Percentiles rank a stretch among this genome's conserved stretches.
phyloP scores from a whole-genome alignment of 176 grass and related monocot genomes.

The Oryza australiensis region DNA sequence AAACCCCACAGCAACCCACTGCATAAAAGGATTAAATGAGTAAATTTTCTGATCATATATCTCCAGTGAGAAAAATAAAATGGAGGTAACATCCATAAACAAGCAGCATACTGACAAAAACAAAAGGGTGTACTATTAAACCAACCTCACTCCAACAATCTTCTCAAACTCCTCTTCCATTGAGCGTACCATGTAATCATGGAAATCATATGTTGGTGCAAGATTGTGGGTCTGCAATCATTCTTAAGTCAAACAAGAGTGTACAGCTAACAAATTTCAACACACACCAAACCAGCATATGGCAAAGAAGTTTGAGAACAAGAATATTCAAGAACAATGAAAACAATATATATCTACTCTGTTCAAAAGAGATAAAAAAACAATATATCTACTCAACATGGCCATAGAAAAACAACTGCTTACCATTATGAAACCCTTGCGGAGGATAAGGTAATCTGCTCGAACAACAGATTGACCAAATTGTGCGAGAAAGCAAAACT shows the following conservation, averaged over 20 bases:
- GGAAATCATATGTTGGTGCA: conserved; percentile 77
- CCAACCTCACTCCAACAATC: conserved; percentile 97
- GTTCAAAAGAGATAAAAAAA: background rate
- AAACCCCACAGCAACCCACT: conserved; percentile 94
- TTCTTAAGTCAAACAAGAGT: conserved; percentile 32
- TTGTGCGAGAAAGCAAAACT: conserved; percentile 92
- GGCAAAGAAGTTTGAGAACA: background rate
- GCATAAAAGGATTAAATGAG: conserved; percentile 28
- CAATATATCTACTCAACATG: background rate
- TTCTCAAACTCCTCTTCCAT: conserved; percentile 98
- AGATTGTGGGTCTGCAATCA: conserved; percentile 89
- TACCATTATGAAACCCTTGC: conserved; percentile 95
- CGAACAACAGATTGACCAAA: conserved; percentile 94
- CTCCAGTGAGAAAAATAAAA: background rate
- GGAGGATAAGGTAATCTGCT: conserved; percentile 93
- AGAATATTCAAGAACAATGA: conserved; percentile 8
- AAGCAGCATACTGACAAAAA: background rate
- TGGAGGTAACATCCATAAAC: background rate
- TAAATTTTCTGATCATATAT: conserved; percentile 26
- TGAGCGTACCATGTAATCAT: conserved; percentile 93
- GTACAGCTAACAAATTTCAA: background rate
- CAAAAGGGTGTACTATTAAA: background rate
- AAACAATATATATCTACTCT: conserved; percentile 4
- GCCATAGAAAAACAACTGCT: background rate
- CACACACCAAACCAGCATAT: background rate